These are phyloP conservation scores for Microsporum ferrugineum DNA, from an alignment of 2,329 filamentous ascomycete species.

Conservation along the genomic window DNA sequence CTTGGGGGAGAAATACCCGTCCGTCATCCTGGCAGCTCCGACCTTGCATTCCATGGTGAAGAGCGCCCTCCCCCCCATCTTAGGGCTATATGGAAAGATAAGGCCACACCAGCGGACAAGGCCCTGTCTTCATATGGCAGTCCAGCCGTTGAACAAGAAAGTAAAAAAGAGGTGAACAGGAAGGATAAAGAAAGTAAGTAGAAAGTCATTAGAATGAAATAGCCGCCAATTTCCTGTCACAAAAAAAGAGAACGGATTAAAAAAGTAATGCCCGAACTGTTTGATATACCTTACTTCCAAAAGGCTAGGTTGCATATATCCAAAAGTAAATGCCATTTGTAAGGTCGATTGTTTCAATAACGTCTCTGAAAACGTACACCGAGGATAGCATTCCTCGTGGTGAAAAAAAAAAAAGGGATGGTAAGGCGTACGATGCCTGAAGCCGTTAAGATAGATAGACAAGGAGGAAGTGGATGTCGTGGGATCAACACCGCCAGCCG, in stretches of 20 bases:
- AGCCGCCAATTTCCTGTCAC: neutral
- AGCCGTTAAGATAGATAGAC: neutral
- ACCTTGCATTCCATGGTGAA: neutral
- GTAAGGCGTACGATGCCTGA: neutral
- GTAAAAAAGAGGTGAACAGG: neutral
- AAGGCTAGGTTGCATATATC: neutral
- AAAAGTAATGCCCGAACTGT: neutral
- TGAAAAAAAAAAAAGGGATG: neutral
- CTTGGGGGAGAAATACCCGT: neutral
- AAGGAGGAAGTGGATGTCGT: neutral
- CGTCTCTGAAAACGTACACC: constrained; percentile 3
- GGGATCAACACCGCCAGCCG: neutral
- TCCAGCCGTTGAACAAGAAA: neutral
- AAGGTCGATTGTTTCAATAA: neutral
- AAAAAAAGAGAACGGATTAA: neutral
- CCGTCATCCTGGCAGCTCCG: neutral
- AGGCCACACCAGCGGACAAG: neutral
- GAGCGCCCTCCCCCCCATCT: neutral
- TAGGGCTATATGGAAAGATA: neutral
- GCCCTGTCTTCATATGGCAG: neutral
- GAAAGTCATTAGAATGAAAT: neutral
- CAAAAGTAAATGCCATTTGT: neutral
- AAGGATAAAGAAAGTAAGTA: neutral
- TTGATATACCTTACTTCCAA: neutral
- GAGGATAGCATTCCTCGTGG: neutral